Conservation (phyloP, 345 rosid genomes). For the Hibiscus mutabilis region DNA sequence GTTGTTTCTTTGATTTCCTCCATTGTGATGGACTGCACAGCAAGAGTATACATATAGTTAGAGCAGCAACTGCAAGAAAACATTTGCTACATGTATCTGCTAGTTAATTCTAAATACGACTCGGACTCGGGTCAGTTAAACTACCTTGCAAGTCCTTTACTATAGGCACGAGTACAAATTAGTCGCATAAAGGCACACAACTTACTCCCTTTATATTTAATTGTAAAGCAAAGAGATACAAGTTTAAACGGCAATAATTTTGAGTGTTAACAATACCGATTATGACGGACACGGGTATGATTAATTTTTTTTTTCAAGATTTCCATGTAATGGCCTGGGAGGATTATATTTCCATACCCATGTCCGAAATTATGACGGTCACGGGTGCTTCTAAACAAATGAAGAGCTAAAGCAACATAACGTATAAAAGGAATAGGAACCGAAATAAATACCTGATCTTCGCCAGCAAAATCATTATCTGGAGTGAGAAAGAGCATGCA, state of each 20-base stretch:
- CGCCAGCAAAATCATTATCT: conserved; percentile 90
- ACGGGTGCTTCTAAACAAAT: neutral
- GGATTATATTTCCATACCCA: neutral
- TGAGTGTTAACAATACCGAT: no score
- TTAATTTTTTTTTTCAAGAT: neutral
- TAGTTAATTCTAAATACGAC: no score
- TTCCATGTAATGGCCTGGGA: neutral
- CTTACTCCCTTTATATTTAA: no score
- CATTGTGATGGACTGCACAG: conserved; percentile 51
- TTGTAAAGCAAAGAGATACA: no score
- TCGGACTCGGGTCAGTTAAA: no score
- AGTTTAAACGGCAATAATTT: no score
- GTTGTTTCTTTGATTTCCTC: conserved; percentile 75
- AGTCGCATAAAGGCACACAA: no score
- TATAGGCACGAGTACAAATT: no score
- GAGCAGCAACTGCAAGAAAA: neutral
- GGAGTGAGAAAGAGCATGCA: conserved; percentile 98
- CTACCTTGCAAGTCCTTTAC: no score
- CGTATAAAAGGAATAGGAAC: neutral
- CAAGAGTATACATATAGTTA: neutral
- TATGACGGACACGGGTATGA: neutral
- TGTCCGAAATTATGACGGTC: neutral
- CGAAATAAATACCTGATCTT: conserved; percentile 57
- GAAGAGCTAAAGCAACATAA: neutral
- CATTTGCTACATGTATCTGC: neutral